Evolutionary conservation across 495 filamentous ascomycete genomes (phyloP).

Genomic region (Talaromyces wortmannii): DNA sequence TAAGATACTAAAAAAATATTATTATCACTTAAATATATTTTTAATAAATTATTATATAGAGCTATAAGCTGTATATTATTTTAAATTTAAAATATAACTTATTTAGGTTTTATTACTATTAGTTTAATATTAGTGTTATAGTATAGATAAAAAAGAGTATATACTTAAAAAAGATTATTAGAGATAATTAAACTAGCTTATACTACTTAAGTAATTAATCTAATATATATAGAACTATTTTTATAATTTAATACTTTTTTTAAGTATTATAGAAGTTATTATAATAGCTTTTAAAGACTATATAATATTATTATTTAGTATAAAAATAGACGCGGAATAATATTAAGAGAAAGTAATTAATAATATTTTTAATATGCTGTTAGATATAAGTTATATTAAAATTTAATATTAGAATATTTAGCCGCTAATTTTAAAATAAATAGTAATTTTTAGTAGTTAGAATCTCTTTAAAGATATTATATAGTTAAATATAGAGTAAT

Average conservation of each 20-base stretch:
- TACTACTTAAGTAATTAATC: too few relatives aligned
- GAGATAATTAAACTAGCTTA: neutral
- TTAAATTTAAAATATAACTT: neutral
- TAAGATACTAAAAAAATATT: too few relatives aligned
- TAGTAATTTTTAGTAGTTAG: neutral
- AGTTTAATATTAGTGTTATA: neutral
- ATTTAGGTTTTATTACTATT: neutral
- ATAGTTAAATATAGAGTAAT: neutral
- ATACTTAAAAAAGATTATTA: neutral
- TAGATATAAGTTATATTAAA: neutral
- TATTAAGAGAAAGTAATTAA: neutral
- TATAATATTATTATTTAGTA: too few relatives aligned
- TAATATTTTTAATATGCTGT: neutral
- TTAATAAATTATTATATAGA: neutral
- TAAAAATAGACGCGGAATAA: too few relatives aligned
- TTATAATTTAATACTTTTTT: too few relatives aligned
- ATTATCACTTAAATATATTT: constrained; percentile 1
- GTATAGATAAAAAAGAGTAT: neutral
- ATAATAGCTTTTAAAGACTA: too few relatives aligned
- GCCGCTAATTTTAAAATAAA: neutral
- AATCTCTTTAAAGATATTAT: neutral
- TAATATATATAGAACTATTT: too few relatives aligned
- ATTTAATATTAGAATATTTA: neutral
- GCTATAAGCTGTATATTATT: neutral
- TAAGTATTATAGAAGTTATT: too few relatives aligned